These are phyloP conservation scores for Umbelopsis ramanniana DNA, from an alignment of 192 early-diverging fungal genomes.

Conservation along the genomic window DNA sequence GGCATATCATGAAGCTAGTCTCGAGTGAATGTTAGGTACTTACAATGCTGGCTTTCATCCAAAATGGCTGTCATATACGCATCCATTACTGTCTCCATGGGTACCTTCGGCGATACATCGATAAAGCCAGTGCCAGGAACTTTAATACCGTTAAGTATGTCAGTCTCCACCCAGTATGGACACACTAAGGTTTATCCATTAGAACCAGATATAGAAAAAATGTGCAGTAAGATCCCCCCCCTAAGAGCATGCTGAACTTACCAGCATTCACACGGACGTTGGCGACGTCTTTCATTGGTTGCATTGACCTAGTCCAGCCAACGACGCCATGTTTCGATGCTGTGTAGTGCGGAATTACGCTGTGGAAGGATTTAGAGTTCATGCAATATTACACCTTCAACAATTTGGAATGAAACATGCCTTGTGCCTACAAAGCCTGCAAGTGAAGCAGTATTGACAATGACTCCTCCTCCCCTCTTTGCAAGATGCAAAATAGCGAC, in stretches of 20 bases:
- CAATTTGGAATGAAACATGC: background rate
- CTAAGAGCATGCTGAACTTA: background rate
- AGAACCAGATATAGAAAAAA: background rate
- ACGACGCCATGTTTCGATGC: constrained; percentile 37
- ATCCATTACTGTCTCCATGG: constrained; percentile 29
- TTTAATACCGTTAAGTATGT: constrained; percentile 4
- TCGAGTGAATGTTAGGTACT: background rate
- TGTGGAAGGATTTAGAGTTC: background rate
- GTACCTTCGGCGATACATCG: background rate
- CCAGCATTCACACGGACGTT: constrained; percentile 36
- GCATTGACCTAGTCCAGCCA: constrained; percentile 35
- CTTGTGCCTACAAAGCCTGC: constrained; percentile 24
- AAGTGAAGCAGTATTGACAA: constrained; percentile 34
- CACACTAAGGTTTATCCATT: constrained; percentile 20
- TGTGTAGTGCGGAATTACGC: constrained; percentile 19
- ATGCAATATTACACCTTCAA: background rate
- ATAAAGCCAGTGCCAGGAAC: background rate
- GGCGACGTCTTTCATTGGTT: constrained; percentile 18
- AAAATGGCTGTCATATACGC: constrained; percentile 30
- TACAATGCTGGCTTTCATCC: constrained; percentile 31
- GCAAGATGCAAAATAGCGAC: constrained; percentile 33
- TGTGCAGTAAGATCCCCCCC: too few relatives aligned
- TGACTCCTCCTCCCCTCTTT: constrained; percentile 33
- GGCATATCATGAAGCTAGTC: background rate
- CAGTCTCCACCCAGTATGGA: constrained; percentile 41